phyloP scores from a whole-genome alignment of 495 filamentous ascomycete species.

The Amorphotheca resinae region DNA sequence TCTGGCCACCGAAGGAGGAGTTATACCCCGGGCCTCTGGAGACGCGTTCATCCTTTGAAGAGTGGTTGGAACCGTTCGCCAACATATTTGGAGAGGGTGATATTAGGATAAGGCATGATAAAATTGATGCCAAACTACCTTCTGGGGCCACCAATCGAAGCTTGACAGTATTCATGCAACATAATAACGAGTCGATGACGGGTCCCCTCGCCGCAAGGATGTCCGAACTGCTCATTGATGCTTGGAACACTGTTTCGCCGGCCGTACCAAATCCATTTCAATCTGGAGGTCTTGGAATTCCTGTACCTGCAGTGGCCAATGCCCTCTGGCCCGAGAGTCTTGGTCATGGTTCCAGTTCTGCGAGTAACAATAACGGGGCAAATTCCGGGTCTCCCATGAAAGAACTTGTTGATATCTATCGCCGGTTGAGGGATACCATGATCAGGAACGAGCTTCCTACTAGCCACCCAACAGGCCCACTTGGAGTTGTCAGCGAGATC shows the following conservation, averaged over 20 bases:
- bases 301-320: constrained; percentile 1
- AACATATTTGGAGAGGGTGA: background rate
- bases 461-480: constrained; percentile 28
- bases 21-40: constrained; percentile 57
- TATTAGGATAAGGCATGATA: background rate
- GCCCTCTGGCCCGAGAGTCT: constrained; percentile 4
- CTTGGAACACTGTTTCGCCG: constrained; percentile 14
- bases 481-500: constrained; percentile 2
- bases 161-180: constrained; percentile 40
- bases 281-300: background rate
- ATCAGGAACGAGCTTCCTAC: constrained; percentile 49
- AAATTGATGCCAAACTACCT: background rate
- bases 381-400: constrained; percentile 33
- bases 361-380: background rate
- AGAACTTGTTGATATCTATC: constrained; percentile 73
- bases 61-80: constrained; percentile 42
- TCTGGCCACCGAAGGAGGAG: constrained; percentile 88
- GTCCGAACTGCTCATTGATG: constrained; percentile 28
- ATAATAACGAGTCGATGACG: constrained; percentile 48
- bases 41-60: constrained; percentile 44
- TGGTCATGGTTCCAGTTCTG: background rate
- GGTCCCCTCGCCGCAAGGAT: constrained; percentile 47
- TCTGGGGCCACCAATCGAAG: constrained; percentile 24
- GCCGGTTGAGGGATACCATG: constrained; percentile 67
- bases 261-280: background rate